These are phyloP conservation scores for Sedum album DNA, from an alignment of 164 flowering plant species.

Conservation along the genomic window DNA sequence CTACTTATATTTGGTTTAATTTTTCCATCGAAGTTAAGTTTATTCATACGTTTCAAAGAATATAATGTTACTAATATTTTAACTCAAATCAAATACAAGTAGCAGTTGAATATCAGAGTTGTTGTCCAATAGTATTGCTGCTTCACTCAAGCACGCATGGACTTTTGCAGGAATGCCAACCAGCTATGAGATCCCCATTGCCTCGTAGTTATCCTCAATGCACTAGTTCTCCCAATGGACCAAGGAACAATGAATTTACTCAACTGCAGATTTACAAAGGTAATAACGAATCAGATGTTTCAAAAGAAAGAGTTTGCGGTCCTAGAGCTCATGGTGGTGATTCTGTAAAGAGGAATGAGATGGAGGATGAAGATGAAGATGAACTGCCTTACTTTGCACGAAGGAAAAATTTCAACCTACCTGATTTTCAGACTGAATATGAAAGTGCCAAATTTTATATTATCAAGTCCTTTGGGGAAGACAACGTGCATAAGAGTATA, in stretches of 20 bases:
- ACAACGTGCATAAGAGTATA: constrained; percentile 65
- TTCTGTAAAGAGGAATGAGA: constrained; percentile 18
- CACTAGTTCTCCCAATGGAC: constrained; percentile 8
- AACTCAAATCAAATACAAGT: no score
- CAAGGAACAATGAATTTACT: constrained; percentile 26
- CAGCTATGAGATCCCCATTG: constrained; percentile 24
- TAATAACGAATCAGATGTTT: constrained; percentile 20
- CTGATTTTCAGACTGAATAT: constrained; percentile 51
- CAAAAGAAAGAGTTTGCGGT: constrained; percentile 46
- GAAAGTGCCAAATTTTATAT: constrained; percentile 68
- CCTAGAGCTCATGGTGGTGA: constrained; percentile 39
- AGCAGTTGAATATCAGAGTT: not conserved
- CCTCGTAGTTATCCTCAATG: constrained; percentile 17
- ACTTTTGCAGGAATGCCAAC: constrained; percentile 17
- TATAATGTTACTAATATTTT: no score
- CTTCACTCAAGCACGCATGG: constrained; percentile 12
- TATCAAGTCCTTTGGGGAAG: constrained; percentile 82
- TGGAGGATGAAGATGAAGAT: constrained; percentile 17
- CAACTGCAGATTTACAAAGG: constrained; percentile 20
- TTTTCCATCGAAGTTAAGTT: no score
- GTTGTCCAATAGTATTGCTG: not conserved
- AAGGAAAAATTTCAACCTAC: constrained; percentile 50
- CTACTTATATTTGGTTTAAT: no score
- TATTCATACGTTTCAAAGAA: no score
- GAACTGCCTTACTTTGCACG: constrained; percentile 16